These are phyloP conservation scores for Penicillium canariense DNA, from an alignment of 495 filamentous ascomycete species.

Conservation along the genomic window DNA sequence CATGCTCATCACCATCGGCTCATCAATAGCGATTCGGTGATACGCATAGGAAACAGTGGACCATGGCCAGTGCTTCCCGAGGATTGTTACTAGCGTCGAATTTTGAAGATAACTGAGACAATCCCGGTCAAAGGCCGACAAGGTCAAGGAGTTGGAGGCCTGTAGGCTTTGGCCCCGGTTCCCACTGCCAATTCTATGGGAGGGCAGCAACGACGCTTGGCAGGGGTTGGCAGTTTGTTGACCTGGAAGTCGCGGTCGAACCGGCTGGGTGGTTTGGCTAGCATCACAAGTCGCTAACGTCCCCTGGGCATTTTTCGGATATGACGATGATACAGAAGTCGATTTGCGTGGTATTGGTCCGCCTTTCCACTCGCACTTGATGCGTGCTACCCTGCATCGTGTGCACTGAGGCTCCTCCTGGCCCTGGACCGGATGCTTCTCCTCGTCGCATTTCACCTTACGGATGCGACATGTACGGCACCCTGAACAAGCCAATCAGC, in stretches of 20 bases:
- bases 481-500: conserved; percentile 14
- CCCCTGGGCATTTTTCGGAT: background rate
- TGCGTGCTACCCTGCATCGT: conserved; percentile 26
- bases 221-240: background rate
- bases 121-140: conserved; percentile 29
- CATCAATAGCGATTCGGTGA: conserved; percentile 29
- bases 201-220: conserved; percentile 6
- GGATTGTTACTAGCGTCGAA: conserved; percentile 30
- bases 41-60: conserved; percentile 34
- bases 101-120: conserved; percentile 30
- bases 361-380: conserved; percentile 34
- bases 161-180: conserved; percentile 10
- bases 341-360: conserved; percentile 28
- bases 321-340: background rate
- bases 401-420: conserved; percentile 33
- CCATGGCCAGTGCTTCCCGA: conserved; percentile 40
- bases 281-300: background rate
- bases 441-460: conserved; percentile 38
- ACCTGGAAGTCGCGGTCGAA: background rate
- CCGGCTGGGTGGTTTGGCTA: background rate
- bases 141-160: conserved; percentile 29
- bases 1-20: conserved; percentile 39
- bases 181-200: conserved; percentile 1
- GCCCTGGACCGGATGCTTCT: conserved; percentile 23
- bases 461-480: conserved; percentile 38